A percentile compares a stretch with the other conserved stretches of the same genome.
Evolutionary conservation across 805 yeast genomes (phyloP).

Genomic region (Ogataea naganishii): DNA sequence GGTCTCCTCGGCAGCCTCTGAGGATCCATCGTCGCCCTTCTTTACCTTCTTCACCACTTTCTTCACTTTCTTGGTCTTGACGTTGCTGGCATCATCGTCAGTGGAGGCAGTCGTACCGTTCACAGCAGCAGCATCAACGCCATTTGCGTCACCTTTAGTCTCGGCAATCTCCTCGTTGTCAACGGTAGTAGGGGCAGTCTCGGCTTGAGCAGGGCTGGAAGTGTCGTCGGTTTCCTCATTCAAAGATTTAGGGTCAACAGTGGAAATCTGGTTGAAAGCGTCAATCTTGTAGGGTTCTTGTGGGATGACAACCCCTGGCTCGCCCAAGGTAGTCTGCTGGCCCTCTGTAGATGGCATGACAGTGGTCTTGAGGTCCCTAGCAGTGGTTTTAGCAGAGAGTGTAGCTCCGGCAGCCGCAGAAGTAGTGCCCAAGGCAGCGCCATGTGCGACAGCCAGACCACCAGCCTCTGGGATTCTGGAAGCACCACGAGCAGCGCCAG

Average conservation of each 20-base stretch:
- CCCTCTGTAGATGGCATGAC: slow-evolving; percentile 40
- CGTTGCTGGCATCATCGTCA: slow-evolving; percentile 4
- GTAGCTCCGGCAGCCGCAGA: slow-evolving; percentile 3
- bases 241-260: slow-evolving; percentile 50
- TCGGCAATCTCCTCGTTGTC: slow-evolving; percentile 46
- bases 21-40: slow-evolving; percentile 6
- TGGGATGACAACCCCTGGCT: slow-evolving; percentile 70
- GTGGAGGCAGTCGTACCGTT: slow-evolving; percentile 4
- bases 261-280: slow-evolving; percentile 52
- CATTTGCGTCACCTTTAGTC: slow-evolving; percentile 48
- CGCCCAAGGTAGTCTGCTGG: slow-evolving; percentile 42
- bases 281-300: slow-evolving; percentile 51
- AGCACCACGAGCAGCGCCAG: slow-evolving; percentile 21
- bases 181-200: slow-evolving; percentile 34
- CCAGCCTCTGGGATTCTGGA: slow-evolving; percentile 39
- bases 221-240: slow-evolving; percentile 28
- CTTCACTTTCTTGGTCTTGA: slow-evolving; percentile 21
- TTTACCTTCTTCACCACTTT: slow-evolving; percentile 22
- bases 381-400: slow-evolving; percentile 12
- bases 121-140: slow-evolving; percentile 20
- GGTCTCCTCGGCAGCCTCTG: slow-evolving; percentile 6
- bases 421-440: slow-evolving; percentile 8
- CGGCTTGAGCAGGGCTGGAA: slow-evolving; percentile 14
- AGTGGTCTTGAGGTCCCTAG: slow-evolving; percentile 23
- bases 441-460: slow-evolving; percentile 26